phyloP scores from a whole-genome alignment of 306 rosid species.

The Pyrus communis region DNA sequence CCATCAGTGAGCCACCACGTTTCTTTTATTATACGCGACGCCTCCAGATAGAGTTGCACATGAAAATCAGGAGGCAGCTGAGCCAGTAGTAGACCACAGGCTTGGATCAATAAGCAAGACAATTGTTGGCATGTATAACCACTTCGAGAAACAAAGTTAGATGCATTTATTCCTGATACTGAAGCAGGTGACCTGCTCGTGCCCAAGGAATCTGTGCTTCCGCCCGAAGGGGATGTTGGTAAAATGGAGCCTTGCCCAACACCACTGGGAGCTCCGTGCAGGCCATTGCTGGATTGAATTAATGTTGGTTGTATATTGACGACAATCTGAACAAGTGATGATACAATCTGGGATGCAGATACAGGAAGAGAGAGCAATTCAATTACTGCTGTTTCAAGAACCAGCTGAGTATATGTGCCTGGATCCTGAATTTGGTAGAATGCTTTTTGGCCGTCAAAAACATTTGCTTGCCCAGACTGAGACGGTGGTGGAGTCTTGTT shows the following conservation, averaged over 20 bases:
- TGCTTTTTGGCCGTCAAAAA: conserved; percentile 76
- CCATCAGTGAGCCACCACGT: conserved; percentile 95
- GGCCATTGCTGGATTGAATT: conserved; percentile 78
- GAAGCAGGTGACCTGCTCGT: conserved; percentile 84
- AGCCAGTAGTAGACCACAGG: conserved; percentile 92
- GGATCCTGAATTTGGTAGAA: conserved; percentile 99
- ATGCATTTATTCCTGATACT: conserved; percentile 74
- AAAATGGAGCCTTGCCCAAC: conserved; percentile 78
- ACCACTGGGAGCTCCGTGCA: conserved; percentile 66
- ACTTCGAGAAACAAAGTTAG: conserved; percentile 85
- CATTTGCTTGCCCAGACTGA: conserved; percentile 65
- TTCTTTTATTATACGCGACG: conserved; percentile 87
- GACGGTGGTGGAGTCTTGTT: conserved; percentile 62
- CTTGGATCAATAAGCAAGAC: conserved; percentile 93
- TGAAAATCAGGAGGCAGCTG: conserved; percentile 98
- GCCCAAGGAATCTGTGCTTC: conserved; percentile 92
- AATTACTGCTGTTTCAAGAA: conserved; percentile 91
- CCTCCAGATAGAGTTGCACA: conserved; percentile 72
- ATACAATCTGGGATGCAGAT: conserved; percentile 74
- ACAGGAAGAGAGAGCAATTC: conserved; percentile 95
- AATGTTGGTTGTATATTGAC: conserved; percentile 89
- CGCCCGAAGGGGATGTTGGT: conserved; percentile 98
- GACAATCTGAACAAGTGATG: conserved; percentile 82
- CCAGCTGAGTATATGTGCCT: conserved; percentile 89
- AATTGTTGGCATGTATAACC: conserved; percentile 93